Conservation (phyloP, 2,329 filamentous ascomycete species). For the Fusarium cyanostomum region DNA sequence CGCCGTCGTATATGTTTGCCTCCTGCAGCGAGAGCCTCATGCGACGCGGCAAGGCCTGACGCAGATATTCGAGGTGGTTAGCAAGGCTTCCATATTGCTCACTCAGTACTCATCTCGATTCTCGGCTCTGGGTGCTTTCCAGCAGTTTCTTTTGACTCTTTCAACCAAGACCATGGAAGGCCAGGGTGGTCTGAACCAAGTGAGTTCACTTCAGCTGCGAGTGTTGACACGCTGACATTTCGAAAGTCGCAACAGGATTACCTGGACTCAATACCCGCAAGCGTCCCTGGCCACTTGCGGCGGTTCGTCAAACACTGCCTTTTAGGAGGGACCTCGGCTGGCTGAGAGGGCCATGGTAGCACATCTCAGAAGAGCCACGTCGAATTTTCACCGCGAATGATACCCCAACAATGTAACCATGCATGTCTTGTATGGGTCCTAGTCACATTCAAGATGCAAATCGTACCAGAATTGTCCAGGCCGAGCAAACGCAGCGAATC, state of each 20-base stretch:
- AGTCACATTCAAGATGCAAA: no score
- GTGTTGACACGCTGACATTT: not conserved
- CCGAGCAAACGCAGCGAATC: no score
- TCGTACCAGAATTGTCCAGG: no score
- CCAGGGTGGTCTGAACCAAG: not conserved
- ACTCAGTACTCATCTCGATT: constrained; percentile 22
- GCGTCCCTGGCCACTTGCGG: constrained; percentile 11
- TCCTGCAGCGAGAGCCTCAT: not conserved
- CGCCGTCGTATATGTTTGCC: not conserved
- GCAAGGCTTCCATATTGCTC: constrained; percentile 13
- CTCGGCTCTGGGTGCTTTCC: constrained; percentile 1
- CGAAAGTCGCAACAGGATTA: not conserved
- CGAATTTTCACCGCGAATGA: no score
- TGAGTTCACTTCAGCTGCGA: not conserved
- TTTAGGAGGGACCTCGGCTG: not conserved
- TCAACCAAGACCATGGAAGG: constrained; percentile 23
- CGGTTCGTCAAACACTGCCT: constrained; percentile 2
- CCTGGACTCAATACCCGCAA: constrained; percentile 1
- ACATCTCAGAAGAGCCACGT: not conserved
- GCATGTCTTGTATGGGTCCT: no score
- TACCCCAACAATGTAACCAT: no score
- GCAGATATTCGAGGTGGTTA: constrained; percentile 17
- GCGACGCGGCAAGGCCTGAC: constrained; percentile 5
- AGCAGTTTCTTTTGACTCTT: constrained; percentile 2
- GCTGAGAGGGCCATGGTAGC: not conserved